Evolutionary conservation across 345 rosid species (phyloP), one percentile per base, ranked within the genome.

Genomic region (Hibiscus trionum): DNA sequence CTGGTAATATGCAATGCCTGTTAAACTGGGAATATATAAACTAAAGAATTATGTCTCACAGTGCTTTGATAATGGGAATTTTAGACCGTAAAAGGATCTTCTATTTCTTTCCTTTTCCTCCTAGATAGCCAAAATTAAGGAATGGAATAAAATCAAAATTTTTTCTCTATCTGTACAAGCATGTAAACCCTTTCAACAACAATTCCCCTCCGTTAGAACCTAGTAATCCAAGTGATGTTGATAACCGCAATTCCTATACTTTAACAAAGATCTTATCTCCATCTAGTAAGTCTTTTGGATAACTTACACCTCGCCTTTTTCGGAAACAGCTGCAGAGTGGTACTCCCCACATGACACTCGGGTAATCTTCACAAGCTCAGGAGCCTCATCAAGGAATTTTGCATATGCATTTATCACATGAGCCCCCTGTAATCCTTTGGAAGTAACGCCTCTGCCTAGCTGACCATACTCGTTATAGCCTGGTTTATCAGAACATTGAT

Each of bases 291-390:
- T 83, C 74, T 69, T 77, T 78, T 31, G 79, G 80, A 80, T 76
- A 87, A 90, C 99, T 95, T 93, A 92, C 98, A 95, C 97, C 93
- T 95, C 98, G 79, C 97, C 91, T 47, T 69, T 83, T 67, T 90
- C 96, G 69, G 97, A 90, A 76, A 95, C 80, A 75, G 93, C 98
- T 19, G 98, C 98, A 42, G 96, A 78, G 82, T 95, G 98, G 86
- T 93, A 87, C 88, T 95, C 97, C 68, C 99, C 99, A 52, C 98
- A 95, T 78, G 98, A 90, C 75, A 95, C 86, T 79, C 80, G 90
- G 77, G 75, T 76, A 70, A 95, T 86, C 94, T 93, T 90, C 88
- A 90, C 94, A 37, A 81, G 88, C 80, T 90, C 99, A 19, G 98
- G 96, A 72, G 99, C 91, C 83, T 95, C 98, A 66, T 93, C 99